A percentile compares a stretch with the other conserved stretches of the same genome.
These are phyloP conservation scores for Parasitella parasitica DNA, from an alignment of 371 early-diverging fungal genomes.

Conservation along the genomic window DNA sequence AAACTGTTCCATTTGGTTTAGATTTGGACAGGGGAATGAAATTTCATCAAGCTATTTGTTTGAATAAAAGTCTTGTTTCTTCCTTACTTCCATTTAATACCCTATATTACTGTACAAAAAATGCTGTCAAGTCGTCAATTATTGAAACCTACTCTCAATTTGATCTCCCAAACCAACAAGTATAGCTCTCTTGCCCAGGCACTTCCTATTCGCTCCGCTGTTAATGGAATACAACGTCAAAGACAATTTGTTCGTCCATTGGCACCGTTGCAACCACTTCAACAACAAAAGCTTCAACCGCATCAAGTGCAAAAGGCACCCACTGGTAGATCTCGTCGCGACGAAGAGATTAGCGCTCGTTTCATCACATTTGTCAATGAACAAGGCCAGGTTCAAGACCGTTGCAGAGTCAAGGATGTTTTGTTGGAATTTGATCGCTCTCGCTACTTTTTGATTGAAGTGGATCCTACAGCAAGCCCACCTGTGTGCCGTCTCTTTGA, in stretches of 20 bases:
- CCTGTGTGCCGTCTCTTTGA: slow-evolving; percentile 60
- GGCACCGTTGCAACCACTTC: slow-evolving; percentile 3
- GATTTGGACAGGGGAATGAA: slow-evolving; percentile 1
- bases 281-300: background rate
- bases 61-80: background rate
- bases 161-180: background rate
- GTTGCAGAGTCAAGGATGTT: slow-evolving; percentile 29
- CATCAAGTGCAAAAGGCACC: slow-evolving; percentile 1
- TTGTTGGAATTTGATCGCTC: slow-evolving; percentile 47
- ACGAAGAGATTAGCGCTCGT: slow-evolving; percentile 55
- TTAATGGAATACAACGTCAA: background rate
- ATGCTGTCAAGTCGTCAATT: background rate
- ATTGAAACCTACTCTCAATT: background rate
- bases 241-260: background rate
- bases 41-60: background rate
- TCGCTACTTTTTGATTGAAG: slow-evolving; percentile 52
- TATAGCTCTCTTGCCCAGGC: slow-evolving; percentile 18
- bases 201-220: slow-evolving; percentile 4
- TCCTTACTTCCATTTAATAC: too few relatives aligned
- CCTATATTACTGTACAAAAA: background rate
- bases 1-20: background rate
- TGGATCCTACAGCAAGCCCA: slow-evolving; percentile 44
- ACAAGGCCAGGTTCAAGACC: slow-evolving; percentile 40
- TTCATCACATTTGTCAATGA: slow-evolving; percentile 54
- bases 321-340: slow-evolving; percentile 43